Percentiles rank a stretch among this genome's conserved stretches.
These are phyloP conservation scores for Tetrahymena malaccensis DNA, from an alignment of 73 alveolate species.

Conservation along the genomic window DNA sequence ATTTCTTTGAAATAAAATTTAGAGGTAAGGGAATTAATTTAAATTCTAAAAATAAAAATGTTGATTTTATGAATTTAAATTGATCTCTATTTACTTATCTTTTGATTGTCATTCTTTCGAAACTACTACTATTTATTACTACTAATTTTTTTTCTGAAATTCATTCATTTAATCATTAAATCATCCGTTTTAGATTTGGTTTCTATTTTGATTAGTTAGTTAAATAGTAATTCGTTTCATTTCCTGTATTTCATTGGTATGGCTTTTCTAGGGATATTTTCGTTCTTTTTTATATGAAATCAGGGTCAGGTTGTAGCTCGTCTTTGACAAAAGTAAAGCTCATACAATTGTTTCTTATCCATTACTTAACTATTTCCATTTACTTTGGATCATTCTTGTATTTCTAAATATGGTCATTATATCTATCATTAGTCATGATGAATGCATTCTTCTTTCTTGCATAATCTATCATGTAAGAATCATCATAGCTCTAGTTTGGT, in stretches of 20 bases:
- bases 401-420: slow-evolving; percentile 76
- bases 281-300: slow-evolving; percentile 36
- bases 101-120: background rate
- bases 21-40: background rate
- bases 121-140: background rate
- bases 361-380: slow-evolving; percentile 67
- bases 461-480: slow-evolving; percentile 83
- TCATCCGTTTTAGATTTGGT: background rate
- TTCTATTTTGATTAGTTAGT: background rate
- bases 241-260: background rate
- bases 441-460: slow-evolving; percentile 82
- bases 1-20: too few relatives aligned
- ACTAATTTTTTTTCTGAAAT: background rate
- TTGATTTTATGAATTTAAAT: too few relatives aligned
- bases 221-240: background rate
- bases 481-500: slow-evolving; percentile 92
- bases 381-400: slow-evolving; percentile 51
- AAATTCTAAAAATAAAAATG: background rate
- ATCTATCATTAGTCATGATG: slow-evolving; percentile 86
- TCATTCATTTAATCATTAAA: too few relatives aligned
- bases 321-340: slow-evolving; percentile 78
- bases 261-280: background rate
- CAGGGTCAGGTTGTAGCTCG: slow-evolving; percentile 91
- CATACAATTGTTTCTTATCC: slow-evolving; percentile 80
- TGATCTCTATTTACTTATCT: background rate